phyloP scores from a whole-genome alignment of 495 filamentous ascomycete genomes.

The Pseudoneurospora amorphoporcata region DNA sequence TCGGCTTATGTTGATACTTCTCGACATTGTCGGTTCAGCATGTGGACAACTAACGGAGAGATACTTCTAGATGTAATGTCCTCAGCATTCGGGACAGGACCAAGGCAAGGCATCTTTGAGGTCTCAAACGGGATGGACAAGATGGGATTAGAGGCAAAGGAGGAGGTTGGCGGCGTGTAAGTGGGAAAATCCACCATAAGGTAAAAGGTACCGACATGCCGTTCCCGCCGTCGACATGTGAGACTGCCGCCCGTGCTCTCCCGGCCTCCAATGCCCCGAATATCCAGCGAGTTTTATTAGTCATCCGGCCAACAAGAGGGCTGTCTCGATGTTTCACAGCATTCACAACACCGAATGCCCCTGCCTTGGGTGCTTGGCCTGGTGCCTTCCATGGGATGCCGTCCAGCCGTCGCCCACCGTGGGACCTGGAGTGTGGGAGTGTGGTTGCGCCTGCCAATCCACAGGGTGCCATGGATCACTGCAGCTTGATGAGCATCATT shows the following conservation, averaged over 20 bases:
- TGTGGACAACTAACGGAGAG: too few relatives aligned
- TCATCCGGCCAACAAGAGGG: background rate
- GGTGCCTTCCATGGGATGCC: background rate
- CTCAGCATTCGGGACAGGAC: background rate
- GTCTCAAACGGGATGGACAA: background rate
- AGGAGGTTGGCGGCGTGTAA: background rate
- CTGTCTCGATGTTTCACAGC: background rate
- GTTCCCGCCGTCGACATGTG: background rate
- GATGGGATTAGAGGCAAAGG: background rate
- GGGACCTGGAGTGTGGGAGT: background rate
- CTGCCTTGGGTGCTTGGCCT: background rate
- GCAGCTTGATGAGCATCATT: background rate
- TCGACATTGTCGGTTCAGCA: too few relatives aligned
- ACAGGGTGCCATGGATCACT: background rate
- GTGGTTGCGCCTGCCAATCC: background rate
- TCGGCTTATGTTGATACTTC: background rate
- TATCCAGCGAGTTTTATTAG: background rate
- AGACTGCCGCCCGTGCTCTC: background rate
- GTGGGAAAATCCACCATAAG: background rate
- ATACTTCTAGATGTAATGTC: too few relatives aligned
- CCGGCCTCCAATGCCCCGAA: background rate
- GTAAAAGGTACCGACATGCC: background rate
- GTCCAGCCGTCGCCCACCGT: background rate
- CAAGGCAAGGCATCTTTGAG: background rate
- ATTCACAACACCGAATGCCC: background rate